phyloP scores from a whole-genome alignment of 73 alveolate genomes.

The Stentor roeselii region DNA sequence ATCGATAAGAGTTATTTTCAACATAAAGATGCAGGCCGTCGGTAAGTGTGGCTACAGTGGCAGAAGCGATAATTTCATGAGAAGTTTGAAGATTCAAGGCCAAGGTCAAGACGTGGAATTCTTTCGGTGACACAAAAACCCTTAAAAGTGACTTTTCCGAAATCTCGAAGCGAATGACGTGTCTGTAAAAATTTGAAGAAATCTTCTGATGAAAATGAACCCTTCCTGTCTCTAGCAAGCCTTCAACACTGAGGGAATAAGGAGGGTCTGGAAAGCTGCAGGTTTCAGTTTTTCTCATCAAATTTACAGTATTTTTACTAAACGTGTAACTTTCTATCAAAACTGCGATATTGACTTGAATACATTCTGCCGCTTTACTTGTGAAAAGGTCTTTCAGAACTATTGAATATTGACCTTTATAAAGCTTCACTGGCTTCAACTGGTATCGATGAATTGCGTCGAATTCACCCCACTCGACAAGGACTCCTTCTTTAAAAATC shows the following conservation, averaged over 20 bases:
- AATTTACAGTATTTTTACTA: background rate
- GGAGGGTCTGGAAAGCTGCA: background rate
- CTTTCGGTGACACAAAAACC: background rate
- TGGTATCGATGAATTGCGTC: background rate
- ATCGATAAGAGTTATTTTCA: background rate
- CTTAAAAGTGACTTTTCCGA: background rate
- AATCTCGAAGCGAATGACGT: background rate
- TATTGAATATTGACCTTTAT: background rate
- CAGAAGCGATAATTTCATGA: background rate
- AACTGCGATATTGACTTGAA: background rate
- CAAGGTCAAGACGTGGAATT: background rate
- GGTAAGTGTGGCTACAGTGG: background rate
- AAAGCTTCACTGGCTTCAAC: background rate
- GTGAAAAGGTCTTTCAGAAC: background rate
- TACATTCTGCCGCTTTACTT: background rate
- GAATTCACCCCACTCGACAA: background rate
- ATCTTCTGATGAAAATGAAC: background rate
- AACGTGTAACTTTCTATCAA: background rate
- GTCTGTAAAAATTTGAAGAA: background rate
- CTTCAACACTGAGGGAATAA: background rate
- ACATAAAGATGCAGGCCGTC: background rate
- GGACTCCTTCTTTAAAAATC: background rate
- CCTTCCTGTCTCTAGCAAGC: background rate
- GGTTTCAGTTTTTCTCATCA: slow-evolving; percentile 28
- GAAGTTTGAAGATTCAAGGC: background rate